phyloP scores from a whole-genome alignment of 2,329 filamentous ascomycete genomes.

The Geoglossum cookeanum region DNA sequence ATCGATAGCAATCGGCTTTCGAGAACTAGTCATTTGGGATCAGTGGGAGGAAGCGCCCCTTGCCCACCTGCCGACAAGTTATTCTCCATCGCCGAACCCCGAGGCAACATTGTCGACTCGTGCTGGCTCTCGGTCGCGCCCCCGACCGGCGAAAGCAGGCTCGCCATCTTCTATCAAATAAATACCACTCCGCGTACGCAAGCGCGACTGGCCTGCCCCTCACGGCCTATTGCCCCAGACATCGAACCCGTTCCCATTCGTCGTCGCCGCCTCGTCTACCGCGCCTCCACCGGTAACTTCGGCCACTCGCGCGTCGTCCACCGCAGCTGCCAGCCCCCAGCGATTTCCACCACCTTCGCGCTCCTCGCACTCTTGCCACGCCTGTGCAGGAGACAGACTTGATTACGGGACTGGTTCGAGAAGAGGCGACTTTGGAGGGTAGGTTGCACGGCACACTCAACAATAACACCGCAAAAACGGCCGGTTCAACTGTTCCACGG shows the following conservation, averaged over 20 bases:
- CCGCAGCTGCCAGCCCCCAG: background rate
- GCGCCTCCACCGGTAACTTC: background rate
- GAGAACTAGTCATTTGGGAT: background rate
- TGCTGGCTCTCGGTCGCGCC: background rate
- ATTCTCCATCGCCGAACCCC: background rate
- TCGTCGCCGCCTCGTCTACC: background rate
- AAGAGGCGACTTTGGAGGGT: background rate
- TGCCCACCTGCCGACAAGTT: background rate
- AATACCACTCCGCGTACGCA: background rate
- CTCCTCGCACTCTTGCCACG: background rate
- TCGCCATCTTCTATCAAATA: background rate
- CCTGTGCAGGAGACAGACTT: background rate
- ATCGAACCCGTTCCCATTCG: background rate
- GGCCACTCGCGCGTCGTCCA: background rate
- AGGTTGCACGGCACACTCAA: background rate
- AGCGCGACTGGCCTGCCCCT: background rate
- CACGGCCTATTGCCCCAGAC: background rate
- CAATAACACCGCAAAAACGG: background rate
- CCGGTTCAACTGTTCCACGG: conserved; percentile 7
- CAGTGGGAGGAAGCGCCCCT: background rate
- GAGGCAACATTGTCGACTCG: background rate
- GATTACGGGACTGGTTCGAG: background rate
- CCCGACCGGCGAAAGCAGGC: background rate
- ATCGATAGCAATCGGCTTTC: background rate
- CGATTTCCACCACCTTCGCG: background rate